Base-by-base conservation (phyloP, 2,329 filamentous ascomycete genomes). In the Hypoxylon sp. region DNA sequence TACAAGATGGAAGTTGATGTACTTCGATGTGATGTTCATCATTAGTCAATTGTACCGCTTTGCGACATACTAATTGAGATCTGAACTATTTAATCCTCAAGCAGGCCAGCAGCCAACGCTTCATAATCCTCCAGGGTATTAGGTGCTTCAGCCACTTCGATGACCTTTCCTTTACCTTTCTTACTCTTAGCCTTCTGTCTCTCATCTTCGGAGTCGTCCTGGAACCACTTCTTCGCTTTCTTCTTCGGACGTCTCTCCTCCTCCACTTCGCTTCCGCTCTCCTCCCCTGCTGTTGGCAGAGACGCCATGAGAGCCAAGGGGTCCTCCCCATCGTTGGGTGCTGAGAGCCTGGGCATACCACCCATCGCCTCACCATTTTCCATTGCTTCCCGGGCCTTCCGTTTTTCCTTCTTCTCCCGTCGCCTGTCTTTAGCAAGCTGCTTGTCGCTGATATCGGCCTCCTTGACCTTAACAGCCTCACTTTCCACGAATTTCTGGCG, bases 361-460 rank as follows among this genome's bases (percentile, higher is more conserved):
- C 73, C 75, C 44, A 70, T 71, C 29, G 71, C 77, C 19, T 77
- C 78, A 29, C 70, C 76, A 33, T 80, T 75, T 76, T 88, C 86
- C 72, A 85, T 84, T 48, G 81, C 81, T 78, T 91, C 90, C 74
- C 90, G 83, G 47, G 88, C 88, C 83, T 92, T 95, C 71, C 87
- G 84, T 83, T 91, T 94, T 74, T 91, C 88, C 67, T 86, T 85
- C 86, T 94, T 96, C 80, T 92, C 92, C 74, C 87, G 86, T 78
- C 87, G 90, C 86, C 94, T 94, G 79, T 92, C 87, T 83, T 91
- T 94, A 37, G 89, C 94, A 13, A 92, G 79, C 72, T 88, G 87
- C 84, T 97, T 98, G 81, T 99, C 96, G 69, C 89, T 88, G 37
- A 92, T 80, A 83, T 99, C 96, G 19, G 91, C 93, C 75, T 88